Percentiles rank a stretch among this genome's conserved stretches.
Conservation (phyloP, 139 green algal species). For the Haematococcus sp. region DNA sequence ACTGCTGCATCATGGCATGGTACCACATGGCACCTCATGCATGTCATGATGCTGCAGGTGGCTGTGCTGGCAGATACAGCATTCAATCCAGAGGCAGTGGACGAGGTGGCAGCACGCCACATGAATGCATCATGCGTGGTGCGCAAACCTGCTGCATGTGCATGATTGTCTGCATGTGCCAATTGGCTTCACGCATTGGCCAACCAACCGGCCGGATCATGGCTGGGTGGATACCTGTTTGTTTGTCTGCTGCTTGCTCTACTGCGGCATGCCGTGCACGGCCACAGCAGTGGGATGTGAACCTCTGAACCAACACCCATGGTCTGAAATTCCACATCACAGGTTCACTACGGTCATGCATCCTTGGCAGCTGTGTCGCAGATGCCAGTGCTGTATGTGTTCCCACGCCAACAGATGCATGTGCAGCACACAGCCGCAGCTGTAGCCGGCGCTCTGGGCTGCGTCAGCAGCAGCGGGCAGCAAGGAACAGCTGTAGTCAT, state of each 20-base stretch:
- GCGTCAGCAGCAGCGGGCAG: neutral
- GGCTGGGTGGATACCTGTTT: no score
- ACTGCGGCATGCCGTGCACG: neutral
- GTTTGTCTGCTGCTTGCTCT: neutral
- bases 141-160: no score
- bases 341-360: conserved; percentile 89
- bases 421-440: conserved; percentile 6
- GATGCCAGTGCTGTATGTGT: conserved; percentile 80
- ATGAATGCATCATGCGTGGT: conserved; percentile 75
- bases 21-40: neutral
- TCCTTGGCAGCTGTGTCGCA: conserved; percentile 70
- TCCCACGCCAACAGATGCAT: conserved; percentile 45
- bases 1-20: neutral
- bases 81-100: conserved; percentile 78
- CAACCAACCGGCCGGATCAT: no score
- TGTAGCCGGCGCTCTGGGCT: conserved; percentile 7
- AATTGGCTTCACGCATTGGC: no score
- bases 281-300: neutral
- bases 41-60: conserved; percentile 36
- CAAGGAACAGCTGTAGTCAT: neutral
- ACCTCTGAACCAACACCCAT: neutral
- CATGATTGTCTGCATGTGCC: no score
- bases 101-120: conserved; percentile 82
- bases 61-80: conserved; percentile 81
- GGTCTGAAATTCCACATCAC: conserved; percentile 4